Evolutionary conservation across 805 yeast genomes (phyloP), one percentile per base, ranked within the genome.

Genomic region (Candida multigemmis): DNA sequence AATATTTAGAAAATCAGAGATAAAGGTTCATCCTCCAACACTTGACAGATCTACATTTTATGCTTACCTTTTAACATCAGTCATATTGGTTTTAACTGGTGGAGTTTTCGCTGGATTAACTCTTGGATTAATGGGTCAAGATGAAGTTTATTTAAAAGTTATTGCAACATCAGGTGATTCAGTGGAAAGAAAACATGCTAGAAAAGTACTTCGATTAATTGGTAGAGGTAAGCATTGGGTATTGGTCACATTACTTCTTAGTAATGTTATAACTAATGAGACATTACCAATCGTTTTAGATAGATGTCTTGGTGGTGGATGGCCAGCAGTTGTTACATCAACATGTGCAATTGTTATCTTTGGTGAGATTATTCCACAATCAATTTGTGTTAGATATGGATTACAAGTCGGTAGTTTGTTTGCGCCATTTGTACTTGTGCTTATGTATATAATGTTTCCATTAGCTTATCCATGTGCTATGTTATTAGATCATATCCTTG

Each of bases 81-180:
- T 68, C 5, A 37, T 60, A 13, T 60, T 83, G 14, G 93, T 83
- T 2, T 43, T 84, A 19, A 60, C 80, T 4, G 94, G 94, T 32
- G 94, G 94, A 39, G 76, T 81, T n/a, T 84, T 84, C 64, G 94
- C 94, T 4, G 94, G 94, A 6, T 65, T 89, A 22, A 91, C 98
- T n/a, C 62, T 89, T 25, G 97, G 91, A 2, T 68, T 89, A 7
- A 89, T 89, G 98, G 97, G 97, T 40, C 97, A 89, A 53, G 97
- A 89, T 52, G 97, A 89, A 53, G 89, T 89, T 14, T 84, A 87
- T 44, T 65, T 89, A 35, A 89, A 84, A 53, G 98, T 89, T 8
- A 79, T 89, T 35, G 77, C 86, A 29, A 74, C 80, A 24, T 74
- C 86, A n/a, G 97, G 98, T n/a, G 76, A 78, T 9, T 50, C 65